These are phyloP conservation scores for Candida ulmi DNA, from an alignment of 805 yeast genomes.

Conservation along the genomic window DNA sequence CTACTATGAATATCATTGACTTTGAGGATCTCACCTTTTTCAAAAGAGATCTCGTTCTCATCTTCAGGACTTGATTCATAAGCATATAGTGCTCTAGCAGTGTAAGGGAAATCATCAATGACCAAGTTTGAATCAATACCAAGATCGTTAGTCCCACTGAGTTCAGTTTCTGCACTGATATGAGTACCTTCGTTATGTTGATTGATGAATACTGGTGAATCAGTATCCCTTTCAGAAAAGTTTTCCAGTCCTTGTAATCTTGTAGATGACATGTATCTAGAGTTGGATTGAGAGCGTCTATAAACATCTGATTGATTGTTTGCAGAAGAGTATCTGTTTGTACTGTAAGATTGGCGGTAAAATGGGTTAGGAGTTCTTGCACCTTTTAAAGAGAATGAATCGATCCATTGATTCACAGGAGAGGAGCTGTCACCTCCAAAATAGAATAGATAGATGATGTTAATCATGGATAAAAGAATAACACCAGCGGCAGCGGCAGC, in stretches of 20 bases:
- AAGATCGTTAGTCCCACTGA: slow-evolving; percentile 12
- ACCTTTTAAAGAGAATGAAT: slow-evolving; percentile 65
- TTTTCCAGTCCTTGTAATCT: slow-evolving; percentile 60
- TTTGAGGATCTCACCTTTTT: slow-evolving; percentile 84
- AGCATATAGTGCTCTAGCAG: slow-evolving; percentile 80
- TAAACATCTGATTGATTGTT: slow-evolving; percentile 5
- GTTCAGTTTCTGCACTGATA: slow-evolving; percentile 13
- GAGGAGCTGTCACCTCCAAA: slow-evolving; percentile 88
- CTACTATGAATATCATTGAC: slow-evolving; percentile 92
- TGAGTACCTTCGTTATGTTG: slow-evolving; percentile 14
- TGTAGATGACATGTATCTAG: slow-evolving; percentile 40
- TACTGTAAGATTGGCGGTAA: slow-evolving; percentile 10
- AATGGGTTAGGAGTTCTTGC: slow-evolving; percentile 30
- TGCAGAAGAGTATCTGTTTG: slow-evolving; percentile 6
- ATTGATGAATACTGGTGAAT: slow-evolving; percentile 2
- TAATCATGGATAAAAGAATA: slow-evolving; percentile 73
- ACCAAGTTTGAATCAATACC: slow-evolving; percentile 17
- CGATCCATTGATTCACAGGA: slow-evolving; percentile 80
- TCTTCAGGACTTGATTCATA: slow-evolving; percentile 91
- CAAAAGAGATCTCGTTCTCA: slow-evolving; percentile 85
- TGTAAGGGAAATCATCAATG: slow-evolving; percentile 61
- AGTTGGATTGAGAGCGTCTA: slow-evolving; percentile 17
- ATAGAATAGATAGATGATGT: slow-evolving; percentile 80
- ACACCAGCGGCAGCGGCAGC: slow-evolving; percentile 94
- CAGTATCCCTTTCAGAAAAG: slow-evolving; percentile 23